phyloP scores from a whole-genome alignment of 192 early-diverging fungal species.

The Coemansia sp. region DNA sequence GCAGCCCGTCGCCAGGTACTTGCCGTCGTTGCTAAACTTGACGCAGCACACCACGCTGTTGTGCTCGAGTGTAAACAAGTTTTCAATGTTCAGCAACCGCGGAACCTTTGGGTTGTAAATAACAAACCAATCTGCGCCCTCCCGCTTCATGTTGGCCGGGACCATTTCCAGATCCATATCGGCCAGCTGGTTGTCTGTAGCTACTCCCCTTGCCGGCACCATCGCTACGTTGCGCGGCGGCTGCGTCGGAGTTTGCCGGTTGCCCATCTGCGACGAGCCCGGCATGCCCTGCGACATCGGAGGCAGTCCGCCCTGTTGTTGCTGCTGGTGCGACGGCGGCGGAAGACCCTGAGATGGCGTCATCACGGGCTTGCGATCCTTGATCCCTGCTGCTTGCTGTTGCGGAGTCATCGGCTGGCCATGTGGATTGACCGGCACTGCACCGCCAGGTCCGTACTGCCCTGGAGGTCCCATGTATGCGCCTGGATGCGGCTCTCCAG shows the following conservation, averaged over 20 bases:
- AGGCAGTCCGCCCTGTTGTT: slow-evolving; percentile 9
- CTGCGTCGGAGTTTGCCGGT: slow-evolving; percentile 49
- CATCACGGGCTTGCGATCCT: slow-evolving; percentile 55
- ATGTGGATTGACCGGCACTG: slow-evolving; percentile 47
- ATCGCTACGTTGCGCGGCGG: slow-evolving; percentile 28
- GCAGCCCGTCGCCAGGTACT: slow-evolving; percentile 90
- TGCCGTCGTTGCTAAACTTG: slow-evolving; percentile 91
- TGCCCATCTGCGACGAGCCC: slow-evolving; percentile 27
- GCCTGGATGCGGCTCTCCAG: slow-evolving; percentile 37
- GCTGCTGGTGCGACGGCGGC: slow-evolving; percentile 23
- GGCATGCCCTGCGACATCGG: slow-evolving; percentile 17
- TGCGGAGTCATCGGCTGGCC: slow-evolving; percentile 54
- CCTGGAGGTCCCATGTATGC: slow-evolving; percentile 46
- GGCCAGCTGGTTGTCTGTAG: slow-evolving; percentile 52
- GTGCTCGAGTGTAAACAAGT: slow-evolving; percentile 65
- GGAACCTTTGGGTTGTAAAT: slow-evolving; percentile 71
- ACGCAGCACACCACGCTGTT: slow-evolving; percentile 95
- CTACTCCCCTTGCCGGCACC: slow-evolving; percentile 26
- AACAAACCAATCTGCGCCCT: slow-evolving; percentile 87
- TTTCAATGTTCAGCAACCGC: slow-evolving; percentile 63
- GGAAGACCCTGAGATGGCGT: slow-evolving; percentile 25
- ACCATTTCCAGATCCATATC: slow-evolving; percentile 81
- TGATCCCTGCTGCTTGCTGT: slow-evolving; percentile 34
- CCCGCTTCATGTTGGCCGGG: slow-evolving; percentile 70
- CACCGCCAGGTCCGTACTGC: slow-evolving; percentile 53